phyloP scores from a whole-genome alignment of 257 asterid genomes.

The Galeopsis tetrahit region DNA sequence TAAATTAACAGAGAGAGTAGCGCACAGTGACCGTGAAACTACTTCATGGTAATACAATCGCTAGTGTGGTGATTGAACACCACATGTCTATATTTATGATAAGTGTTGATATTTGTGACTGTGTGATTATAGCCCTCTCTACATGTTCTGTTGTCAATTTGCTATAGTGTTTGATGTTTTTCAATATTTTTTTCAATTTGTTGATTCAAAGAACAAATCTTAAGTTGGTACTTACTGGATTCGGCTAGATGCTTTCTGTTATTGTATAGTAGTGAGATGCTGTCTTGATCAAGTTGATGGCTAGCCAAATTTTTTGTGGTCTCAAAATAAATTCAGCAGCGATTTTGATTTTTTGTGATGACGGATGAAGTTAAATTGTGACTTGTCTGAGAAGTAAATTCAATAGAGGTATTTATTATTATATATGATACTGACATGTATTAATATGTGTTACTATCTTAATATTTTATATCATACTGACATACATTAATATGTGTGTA shows the following conservation, averaged over 20 bases:
- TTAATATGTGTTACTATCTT: too few relatives aligned
- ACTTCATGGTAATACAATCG: constrained; percentile 72
- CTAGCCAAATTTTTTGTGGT: too few relatives aligned
- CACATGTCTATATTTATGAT: too few relatives aligned
- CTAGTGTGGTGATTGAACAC: neutral
- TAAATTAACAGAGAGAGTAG: constrained; percentile 70
- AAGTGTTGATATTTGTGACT: neutral
- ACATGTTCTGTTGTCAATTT: neutral
- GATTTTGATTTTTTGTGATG: too few relatives aligned
- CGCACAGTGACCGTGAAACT: constrained; percentile 92
- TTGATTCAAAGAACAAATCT: constrained; percentile 12
- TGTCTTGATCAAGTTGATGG: too few relatives aligned
- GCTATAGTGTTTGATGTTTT: neutral
- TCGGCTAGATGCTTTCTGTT: neutral
- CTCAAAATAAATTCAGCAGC: too few relatives aligned
- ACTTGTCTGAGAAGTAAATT: too few relatives aligned
- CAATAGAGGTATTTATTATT: too few relatives aligned
- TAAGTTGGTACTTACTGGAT: neutral
- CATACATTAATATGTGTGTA: too few relatives aligned
- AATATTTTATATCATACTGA: too few relatives aligned
- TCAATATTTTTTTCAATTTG: neutral
- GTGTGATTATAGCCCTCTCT: neutral
- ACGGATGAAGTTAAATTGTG: too few relatives aligned
- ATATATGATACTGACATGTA: too few relatives aligned
- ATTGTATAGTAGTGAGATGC: neutral